Percentiles rank a stretch among this genome's conserved stretches.
phyloP scores from a whole-genome alignment of 306 rosid genomes.

The Gastrolobium villosum region DNA sequence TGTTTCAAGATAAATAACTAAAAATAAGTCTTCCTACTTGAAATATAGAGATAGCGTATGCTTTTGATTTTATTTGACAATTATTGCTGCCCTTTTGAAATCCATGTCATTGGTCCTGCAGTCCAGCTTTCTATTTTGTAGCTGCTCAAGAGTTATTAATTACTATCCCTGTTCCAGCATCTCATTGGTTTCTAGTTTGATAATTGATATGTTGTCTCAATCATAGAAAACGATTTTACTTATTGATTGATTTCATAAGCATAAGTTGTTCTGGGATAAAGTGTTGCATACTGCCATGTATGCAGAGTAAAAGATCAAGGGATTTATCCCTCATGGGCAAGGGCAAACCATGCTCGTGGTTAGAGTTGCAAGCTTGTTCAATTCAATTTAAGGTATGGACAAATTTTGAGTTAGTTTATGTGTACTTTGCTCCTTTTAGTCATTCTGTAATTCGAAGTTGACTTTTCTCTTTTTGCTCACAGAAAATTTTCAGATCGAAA shows the following conservation, averaged over 20 bases:
- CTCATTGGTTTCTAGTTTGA: conserved; percentile 37
- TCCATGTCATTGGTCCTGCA: background rate
- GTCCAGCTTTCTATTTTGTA: conserved; percentile 29
- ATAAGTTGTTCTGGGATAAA: conserved; percentile 22
- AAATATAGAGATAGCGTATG: background rate
- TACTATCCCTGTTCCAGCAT: conserved; percentile 20
- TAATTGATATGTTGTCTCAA: background rate
- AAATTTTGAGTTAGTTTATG: conserved; percentile 30
- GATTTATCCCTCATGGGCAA: conserved; percentile 73
- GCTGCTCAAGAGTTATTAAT: conserved; percentile 12
- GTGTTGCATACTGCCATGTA: conserved; percentile 32
- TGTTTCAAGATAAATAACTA: conserved; percentile 21
- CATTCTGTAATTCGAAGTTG: background rate
- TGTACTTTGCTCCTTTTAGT: background rate
- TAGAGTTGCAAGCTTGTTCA: conserved; percentile 41
- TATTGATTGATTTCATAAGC: conserved; percentile 29
- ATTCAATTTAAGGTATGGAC: conserved; percentile 36
- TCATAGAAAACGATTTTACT: conserved; percentile 35
- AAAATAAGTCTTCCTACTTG: conserved; percentile 13
- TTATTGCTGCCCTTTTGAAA: conserved; percentile 4
- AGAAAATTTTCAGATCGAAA: conserved; percentile 10
- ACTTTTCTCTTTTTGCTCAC: background rate
- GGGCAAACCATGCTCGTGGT: conserved; percentile 51
- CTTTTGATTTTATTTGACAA: conserved; percentile 17
- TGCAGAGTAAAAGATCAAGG: conserved; percentile 78